Base-by-base conservation (phyloP, 164 flowering plant species). In the Warburgia ugandensis region DNA sequence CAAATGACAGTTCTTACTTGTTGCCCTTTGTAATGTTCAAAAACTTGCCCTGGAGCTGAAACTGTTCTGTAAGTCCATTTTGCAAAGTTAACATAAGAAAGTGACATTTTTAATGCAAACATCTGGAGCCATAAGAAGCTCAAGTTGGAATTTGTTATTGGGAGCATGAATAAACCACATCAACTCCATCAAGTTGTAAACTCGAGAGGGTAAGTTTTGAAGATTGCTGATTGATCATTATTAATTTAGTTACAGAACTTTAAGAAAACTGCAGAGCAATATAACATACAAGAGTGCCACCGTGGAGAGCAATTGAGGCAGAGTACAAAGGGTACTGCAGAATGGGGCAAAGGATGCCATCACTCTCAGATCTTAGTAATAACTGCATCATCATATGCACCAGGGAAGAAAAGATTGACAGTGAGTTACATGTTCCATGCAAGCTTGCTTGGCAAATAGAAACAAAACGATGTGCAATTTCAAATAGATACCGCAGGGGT, bases 351-450 rank as follows among this genome's bases (percentile, higher is more conserved):
- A 94, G 78, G 60, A 94, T 84, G 54, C 99, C 99, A 71, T 94
- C 99, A 9, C 71, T 64, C 56, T 86, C 84, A n/a, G 96, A 84
- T 31, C 90, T 69, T 62, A 81, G 74, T 53, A 94, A 61, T 61
- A 94, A 71, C 59, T 84, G 97, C 97, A 94, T 89, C 99, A 94
- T 94, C 92, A 84, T 84, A 64, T 94, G 99, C 38, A 94, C 97
- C 99, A 89, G 62, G 43, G 44, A 56, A 42, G 27, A 40, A 59
- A 26, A 51, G 19, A 35, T 12, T 19, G 55, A 19, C 29, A 16
- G 43, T 41, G 25, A 44, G 32, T 40, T 37, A 23, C 17, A 14
- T 22, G 2, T 29, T 46, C 30, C 6, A 14, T 28, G 7, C 2
- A 46, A 27, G 50, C 27, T 22, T 22, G 50, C 3, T 1, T 6